Evolutionary conservation across 805 yeast genomes (phyloP), one percentile per base, ranked within the genome.

Genomic region (Zygosaccharomyces rouxii): DNA sequence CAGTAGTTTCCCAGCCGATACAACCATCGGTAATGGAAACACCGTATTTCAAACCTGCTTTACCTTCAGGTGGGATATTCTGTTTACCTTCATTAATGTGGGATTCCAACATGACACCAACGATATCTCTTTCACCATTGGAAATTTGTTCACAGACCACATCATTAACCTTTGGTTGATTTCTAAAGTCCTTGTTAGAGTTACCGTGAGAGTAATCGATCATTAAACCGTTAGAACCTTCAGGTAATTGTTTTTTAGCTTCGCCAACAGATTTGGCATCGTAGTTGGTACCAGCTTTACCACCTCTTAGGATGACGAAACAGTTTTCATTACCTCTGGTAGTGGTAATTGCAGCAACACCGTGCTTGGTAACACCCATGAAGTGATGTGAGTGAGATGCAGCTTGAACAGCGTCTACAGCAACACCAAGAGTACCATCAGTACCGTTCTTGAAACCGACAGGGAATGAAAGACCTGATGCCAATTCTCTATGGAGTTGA

Each of bases 371-470:
- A 64, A 94, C 97, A 57, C 96, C 94, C 85, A 92, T 79, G 76
- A 92, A 92, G 71, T 90, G 97, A 67, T 92, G 99, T 42, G 95
- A 80, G 65, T 84, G 84, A 35, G 92, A 76, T 38, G 99, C 95
- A 41, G 99, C 94, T 68, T 83, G 79, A 59, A 88, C 86, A 35
- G 99, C 98, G 68, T 90, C 99, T 44, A 94, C 75, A 10, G 99
- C 96, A 53, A 92, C 97, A 50, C 81, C 85, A 53, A 92, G 74
- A 44, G 94, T 78, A 66, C 99, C 99, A 68, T 92, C 99, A 37
- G 99, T 92, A 70, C 98, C 99, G 69, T 92, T 92, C 74, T 92
- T 92, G 85, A 92, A 92, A 44, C 99, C 99, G 49, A 92, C 83
- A 50, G 99, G 99, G 92, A 92, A 92, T n/a, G 96, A 87, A 53